Base-by-base conservation (phyloP, 371 early-diverging fungal species). In the Syncephalastrum monosporum region DNA sequence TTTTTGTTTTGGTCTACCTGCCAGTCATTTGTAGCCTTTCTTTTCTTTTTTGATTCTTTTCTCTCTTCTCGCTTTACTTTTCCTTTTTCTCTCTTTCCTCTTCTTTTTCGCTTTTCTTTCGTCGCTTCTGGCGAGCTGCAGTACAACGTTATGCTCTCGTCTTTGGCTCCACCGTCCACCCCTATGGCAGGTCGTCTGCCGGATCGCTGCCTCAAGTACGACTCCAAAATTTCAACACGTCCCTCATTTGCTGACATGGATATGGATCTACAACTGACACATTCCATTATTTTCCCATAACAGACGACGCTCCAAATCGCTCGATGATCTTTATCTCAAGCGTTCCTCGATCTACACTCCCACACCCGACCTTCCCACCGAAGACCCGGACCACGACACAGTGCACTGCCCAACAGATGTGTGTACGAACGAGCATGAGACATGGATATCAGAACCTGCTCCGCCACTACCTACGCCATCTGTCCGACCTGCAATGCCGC, bases 261-360 rank as follows among this genome's bases (percentile, higher is more conserved):
- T 29, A 29, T 33, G 38, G 38, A 33, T 33, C 38, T 33, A 0
- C 12, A 33, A 33, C 38, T 33, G 38, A 33, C 38, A 33, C 38
- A 33, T 33, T 33, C 38, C 38, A 33, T 33, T 12, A 2, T 33
- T 33, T 10, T 10, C 38, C 2, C 50, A 47, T 50, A 14, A 3
- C 52, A 72, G 71, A 60, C 68, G 75, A 55, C 62, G 77, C 42
- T 76, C 77, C 6, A 76, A 69, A 53, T 76, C 77, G 8, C 51
- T 71, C 27, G 73, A 64, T 53, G 69, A 72, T 52, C 61, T 76
- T 10, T 46, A 56, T 4, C 44, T 45, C 19, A 62, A 55, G 55
- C 38, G 51, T 16, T 50, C 16, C 46, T 48, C 58, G 13, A 25
- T 48, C 46, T 8, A 23, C 21, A 6, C 38, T 25, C 23, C 25